These are phyloP conservation scores for Puccinia polysora DNA, from an alignment of 1,284 basidiomycete genomes.

Conservation along the genomic window DNA sequence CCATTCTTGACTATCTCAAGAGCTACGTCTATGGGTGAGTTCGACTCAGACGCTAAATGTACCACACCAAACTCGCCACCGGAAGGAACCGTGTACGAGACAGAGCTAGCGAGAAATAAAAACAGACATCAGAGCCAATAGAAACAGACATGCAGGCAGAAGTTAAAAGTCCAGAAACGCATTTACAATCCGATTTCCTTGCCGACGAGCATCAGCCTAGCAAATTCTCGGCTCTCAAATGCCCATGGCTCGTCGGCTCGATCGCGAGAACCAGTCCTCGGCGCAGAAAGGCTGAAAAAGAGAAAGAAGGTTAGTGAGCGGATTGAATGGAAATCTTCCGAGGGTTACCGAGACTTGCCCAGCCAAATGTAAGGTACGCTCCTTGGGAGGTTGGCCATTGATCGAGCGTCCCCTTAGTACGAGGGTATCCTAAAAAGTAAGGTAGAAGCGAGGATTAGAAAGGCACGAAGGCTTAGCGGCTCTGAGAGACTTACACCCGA, in stretches of 20 bases:
- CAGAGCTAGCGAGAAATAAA: conserved; percentile 4
- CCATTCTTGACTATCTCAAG: conserved; percentile 75
- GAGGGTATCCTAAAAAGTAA: conserved; percentile 40
- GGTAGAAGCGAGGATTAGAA: not conserved
- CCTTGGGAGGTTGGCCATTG: conserved; percentile 43
- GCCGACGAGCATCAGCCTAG: conserved; percentile 29
- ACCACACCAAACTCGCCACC: conserved; percentile 40
- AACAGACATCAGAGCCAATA: not conserved
- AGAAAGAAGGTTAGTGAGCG: not conserved
- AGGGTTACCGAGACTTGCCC: conserved; percentile 9
- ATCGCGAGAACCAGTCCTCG: conserved; percentile 37
- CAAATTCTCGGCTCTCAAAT: conserved; percentile 43
- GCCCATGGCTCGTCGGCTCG: conserved; percentile 42
- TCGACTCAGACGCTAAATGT: conserved; percentile 14
- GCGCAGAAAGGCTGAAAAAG: conserved; percentile 27
- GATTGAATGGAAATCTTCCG: not conserved
- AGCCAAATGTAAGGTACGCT: conserved; percentile 40
- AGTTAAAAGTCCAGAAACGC: not conserved
- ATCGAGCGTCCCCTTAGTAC: conserved; percentile 38
- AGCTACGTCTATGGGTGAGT: conserved; percentile 61
- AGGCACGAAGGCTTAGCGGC: not conserved
- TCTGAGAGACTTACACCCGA: conserved; percentile 15
- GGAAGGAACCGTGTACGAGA: conserved; percentile 41
- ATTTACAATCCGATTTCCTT: conserved; percentile 41
- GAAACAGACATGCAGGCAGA: not conserved